Evolutionary conservation across 768 basidiomycete genomes (phyloP), one percentile per base, ranked within the genome.

Genomic region (Boletus rubropictus): DNA sequence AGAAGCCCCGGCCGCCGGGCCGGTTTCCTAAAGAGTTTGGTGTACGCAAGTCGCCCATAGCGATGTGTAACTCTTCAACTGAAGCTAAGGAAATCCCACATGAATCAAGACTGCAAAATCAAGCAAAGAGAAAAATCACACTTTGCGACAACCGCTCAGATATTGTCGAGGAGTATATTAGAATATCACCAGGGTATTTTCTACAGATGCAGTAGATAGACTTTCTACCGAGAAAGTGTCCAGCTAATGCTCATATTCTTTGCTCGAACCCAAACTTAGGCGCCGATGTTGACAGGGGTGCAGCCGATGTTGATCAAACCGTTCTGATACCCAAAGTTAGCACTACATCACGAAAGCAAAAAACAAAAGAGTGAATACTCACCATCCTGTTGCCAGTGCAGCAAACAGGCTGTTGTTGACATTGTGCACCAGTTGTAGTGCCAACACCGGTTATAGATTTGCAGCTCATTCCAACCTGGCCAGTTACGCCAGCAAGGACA

Each of bases 351-450:
- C 4, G 9, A 12, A 7, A 35, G 17, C 7, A 10, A 11, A 5
- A 11, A 2, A 9, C 0, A 28, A 42, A n/a, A n/a, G n/a, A n/a
- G n/a, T n/a, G n/a, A 9, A 1, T 2, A 43, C 51, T 50, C 8
- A 56, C 56, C 7, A 29, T 48, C 5, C 0, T 24, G 32, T 47
- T 54, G 9, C 4, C 27, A 3, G 27, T 20, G 42, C 57, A 58
- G 42, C 55, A 58, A 18, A 56, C 52, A 2, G 51, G 49, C 18
- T 53, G 24, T 21, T 49, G 46, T 1, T 10, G 3, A 17, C 56
- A 57, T 0, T 3, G 1, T 0, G 21, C 20, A n/a, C 31, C 43
- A 29, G 41, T 22, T 2, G 48, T 44, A 3, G 21, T 10, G 7
- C 45, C 44, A 12, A 50, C 14, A 5, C 5, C 9, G 1, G 35